Conservation (phyloP, 345 rosid species). For the Eutrema japonicum region DNA sequence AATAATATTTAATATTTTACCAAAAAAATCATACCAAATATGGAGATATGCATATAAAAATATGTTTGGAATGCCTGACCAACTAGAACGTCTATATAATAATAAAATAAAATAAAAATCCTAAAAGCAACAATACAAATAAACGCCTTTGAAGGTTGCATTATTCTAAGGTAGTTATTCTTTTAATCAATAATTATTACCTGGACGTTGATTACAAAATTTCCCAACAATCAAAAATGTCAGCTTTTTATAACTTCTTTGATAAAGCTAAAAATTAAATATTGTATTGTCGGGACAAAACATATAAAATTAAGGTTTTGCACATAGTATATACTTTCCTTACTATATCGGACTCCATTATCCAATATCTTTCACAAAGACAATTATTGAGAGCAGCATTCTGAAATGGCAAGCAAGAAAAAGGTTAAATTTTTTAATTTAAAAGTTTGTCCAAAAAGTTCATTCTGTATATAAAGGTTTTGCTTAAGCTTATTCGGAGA, state of each 20-base stretch:
- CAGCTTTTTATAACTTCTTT: conserved; percentile 37
- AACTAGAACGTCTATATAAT: conserved; percentile 13
- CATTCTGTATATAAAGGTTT: conserved; percentile 25
- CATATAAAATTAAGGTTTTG: conserved; percentile 34
- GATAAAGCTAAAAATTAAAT: conserved; percentile 9
- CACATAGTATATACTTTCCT: conserved; percentile 35
- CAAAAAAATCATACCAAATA: conserved; percentile 6
- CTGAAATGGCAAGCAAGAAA: conserved; percentile 36
- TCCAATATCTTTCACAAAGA: conserved; percentile 35
- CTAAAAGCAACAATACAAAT: conserved; percentile 15
- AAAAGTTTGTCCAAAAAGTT: conserved; percentile 21
- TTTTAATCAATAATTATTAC: conserved; percentile 21
- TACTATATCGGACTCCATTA: conserved; percentile 41
- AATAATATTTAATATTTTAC: neutral
- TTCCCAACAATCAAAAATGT: conserved; percentile 18
- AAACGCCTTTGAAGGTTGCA: conserved; percentile 16
- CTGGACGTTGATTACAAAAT: conserved; percentile 34
- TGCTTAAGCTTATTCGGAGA: conserved; percentile 1
- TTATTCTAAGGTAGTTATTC: conserved; percentile 36
- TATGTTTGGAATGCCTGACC: conserved; percentile 8
- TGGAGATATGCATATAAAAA: neutral
- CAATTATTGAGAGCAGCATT: conserved; percentile 42
- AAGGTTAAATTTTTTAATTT: neutral
- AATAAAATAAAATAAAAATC: neutral
- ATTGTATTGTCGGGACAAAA: conserved; percentile 28